Percentiles rank a stretch among this genome's conserved stretches.
Evolutionary conservation across 1,139 yeast species (phyloP).

Genomic region (Sugiyamaella sp.): DNA sequence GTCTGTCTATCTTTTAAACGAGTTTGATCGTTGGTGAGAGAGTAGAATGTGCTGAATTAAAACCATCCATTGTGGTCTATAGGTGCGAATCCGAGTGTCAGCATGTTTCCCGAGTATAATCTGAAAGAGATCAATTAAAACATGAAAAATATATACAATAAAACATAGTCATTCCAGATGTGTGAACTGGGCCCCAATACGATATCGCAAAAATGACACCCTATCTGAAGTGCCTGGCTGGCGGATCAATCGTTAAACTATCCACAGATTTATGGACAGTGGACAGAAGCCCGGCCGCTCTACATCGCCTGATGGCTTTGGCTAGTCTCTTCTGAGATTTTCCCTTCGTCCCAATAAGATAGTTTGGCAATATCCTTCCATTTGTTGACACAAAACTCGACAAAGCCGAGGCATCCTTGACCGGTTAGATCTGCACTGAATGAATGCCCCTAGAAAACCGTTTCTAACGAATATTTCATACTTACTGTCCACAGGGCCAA

Average conservation of each 20-base stretch:
- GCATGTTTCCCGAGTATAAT: too few relatives aligned
- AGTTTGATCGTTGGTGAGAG: too few relatives aligned
- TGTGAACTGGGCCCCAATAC: too few relatives aligned
- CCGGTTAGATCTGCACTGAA: conserved; percentile 10
- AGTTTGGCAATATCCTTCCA: conserved; percentile 67
- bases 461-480: too few relatives aligned
- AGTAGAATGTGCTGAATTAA: too few relatives aligned
- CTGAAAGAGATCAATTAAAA: too few relatives aligned
- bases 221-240: conserved; percentile 15
- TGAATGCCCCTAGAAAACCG: background rate
- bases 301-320: conserved; percentile 66
- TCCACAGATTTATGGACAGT: conserved; percentile 57
- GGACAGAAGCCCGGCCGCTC: conserved; percentile 69
- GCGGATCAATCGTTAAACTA: conserved; percentile 25
- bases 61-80: too few relatives aligned
- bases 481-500: conserved; percentile 27
- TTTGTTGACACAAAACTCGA: conserved; percentile 59
- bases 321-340: conserved; percentile 63
- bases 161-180: too few relatives aligned
- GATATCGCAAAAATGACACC: too few relatives aligned
- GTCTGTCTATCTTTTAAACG: too few relatives aligned
- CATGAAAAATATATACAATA: background rate
- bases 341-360: conserved; percentile 57
- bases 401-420: conserved; percentile 54
- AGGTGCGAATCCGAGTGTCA: too few relatives aligned